Conservation (phyloP, 805 yeast species). For the Blastobotrys muscicola region DNA sequence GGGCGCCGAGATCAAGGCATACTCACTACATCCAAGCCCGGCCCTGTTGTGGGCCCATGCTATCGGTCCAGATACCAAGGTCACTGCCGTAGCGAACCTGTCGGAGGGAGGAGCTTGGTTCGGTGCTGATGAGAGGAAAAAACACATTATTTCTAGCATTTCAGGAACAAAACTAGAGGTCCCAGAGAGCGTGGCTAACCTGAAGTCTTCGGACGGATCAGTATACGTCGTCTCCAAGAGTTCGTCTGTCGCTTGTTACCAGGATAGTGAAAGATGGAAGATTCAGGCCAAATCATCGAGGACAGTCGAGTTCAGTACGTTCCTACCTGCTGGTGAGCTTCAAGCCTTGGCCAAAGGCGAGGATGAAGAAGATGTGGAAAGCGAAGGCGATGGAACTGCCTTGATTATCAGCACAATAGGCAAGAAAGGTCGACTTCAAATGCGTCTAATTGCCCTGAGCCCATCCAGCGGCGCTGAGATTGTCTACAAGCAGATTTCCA, state of each 20-base stretch:
- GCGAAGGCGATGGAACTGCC: slow-evolving; percentile 9
- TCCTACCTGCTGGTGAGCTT: slow-evolving; percentile 4
- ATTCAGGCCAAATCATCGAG: slow-evolving; percentile 12
- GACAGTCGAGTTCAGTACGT: slow-evolving; percentile 6
- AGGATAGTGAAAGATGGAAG: slow-evolving; percentile 5
- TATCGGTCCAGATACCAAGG: slow-evolving; percentile 24
- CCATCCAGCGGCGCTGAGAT: slow-evolving; percentile 7
- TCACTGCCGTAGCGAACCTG: slow-evolving; percentile 18
- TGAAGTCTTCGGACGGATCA: slow-evolving; percentile 5
- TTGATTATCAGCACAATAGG: slow-evolving; percentile 11
- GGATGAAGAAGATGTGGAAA: not conserved
- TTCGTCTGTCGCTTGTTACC: slow-evolving; percentile 9
- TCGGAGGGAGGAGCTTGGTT: slow-evolving; percentile 11
- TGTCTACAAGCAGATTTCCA: slow-evolving; percentile 5
- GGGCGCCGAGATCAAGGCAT: slow-evolving; percentile 21
- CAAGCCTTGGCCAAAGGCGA: not conserved
- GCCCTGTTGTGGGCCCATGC: slow-evolving; percentile 25
- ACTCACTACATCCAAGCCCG: slow-evolving; percentile 25
- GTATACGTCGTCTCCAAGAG: slow-evolving; percentile 9
- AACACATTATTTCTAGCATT: slow-evolving; percentile 12
- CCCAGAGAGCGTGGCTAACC: slow-evolving; percentile 5
- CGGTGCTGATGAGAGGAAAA: slow-evolving; percentile 24
- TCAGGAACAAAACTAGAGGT: not conserved
- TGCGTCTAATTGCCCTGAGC: slow-evolving; percentile 13
- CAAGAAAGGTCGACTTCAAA: slow-evolving; percentile 12